Evolutionary conservation across 495 filamentous ascomycete species (phyloP), one percentile per base, ranked within the genome.

Genomic region (Daldinia decipiens): DNA sequence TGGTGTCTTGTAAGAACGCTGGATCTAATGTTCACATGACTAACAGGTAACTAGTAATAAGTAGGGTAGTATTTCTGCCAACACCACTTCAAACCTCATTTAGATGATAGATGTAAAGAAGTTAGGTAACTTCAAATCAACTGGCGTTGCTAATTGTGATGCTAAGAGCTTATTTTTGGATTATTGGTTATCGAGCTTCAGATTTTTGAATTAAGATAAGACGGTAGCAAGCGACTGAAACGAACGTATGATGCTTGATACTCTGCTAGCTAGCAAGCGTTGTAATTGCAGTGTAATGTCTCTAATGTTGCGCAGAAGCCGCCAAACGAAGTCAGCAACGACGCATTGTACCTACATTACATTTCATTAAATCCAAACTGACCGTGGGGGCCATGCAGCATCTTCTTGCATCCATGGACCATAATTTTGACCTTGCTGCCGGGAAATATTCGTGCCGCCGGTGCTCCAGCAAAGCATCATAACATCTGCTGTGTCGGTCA

Each of bases 1-100:
- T 53, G 55, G 13, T 69, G 51, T 60, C 65, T 72, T 50, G 40
- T 61, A 40, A 45, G 38, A 53, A 38, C 40, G 38, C 50, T 61
- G 47, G 24, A 29, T 43, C n/a, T 13, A 31, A 68, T 65, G 57
- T 56, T 64, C 65, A 72, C 69, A 67, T 72, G 69, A 67, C 64
- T 38, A 55, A 40, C 40, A 21, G 52, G 52, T 39, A 40, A 47
- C 32, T 38, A 57, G 36, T 50, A 32, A 57, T 31, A 57, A 34
- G 9, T 34, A 51, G 59, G 39, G 39, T 57, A 21, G 51, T 55
- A 21, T 47, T 36, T 43, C 54, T 60, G 56, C 12, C 52, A 51
- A 38, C 27, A 7, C 19, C 13, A 55, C 21, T 38, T 60, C 34
- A 15, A 58, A 29, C n/a, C 47, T 40, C n/a, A n/a, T 62, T 47